These are phyloP conservation scores for Centella asiatica DNA, from an alignment of 129 eudicot species.

Conservation along the genomic window DNA sequence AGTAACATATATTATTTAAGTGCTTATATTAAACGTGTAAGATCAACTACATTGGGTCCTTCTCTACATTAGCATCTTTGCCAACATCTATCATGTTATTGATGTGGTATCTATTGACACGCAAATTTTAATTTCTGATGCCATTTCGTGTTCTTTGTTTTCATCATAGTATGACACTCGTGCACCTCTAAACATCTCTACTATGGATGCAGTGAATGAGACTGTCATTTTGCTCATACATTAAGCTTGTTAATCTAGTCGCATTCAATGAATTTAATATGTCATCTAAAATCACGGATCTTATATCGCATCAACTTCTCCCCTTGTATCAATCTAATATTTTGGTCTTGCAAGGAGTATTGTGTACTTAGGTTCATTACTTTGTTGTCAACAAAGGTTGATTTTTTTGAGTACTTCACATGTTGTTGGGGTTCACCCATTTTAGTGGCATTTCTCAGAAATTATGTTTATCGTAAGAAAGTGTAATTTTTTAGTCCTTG, in stretches of 20 bases:
- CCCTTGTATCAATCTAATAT: too few species aligned
- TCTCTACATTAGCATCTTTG: not conserved
- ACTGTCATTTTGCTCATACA: constrained; percentile 70
- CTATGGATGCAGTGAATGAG: constrained; percentile 87
- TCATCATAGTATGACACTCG: constrained; percentile 36
- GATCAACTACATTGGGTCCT: not conserved
- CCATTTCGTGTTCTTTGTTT: not conserved
- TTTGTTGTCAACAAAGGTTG: too few species aligned
- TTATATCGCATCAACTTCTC: too few species aligned
- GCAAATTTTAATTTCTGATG: too few species aligned
- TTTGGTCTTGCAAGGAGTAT: too few species aligned
- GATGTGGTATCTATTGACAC: not conserved
- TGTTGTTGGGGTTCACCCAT: too few species aligned
- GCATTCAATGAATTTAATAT: not conserved
- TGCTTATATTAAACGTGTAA: not conserved
- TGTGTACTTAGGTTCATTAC: too few species aligned
- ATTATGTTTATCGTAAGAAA: too few species aligned
- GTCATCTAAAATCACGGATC: not conserved
- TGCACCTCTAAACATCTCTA: constrained; percentile 67
- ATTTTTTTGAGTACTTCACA: too few species aligned
- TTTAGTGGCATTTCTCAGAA: too few species aligned
- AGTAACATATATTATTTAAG: not conserved
- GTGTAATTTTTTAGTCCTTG: too few species aligned
- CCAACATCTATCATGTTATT: not conserved
- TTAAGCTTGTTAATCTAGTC: constrained; percentile 7